Conservation (phyloP, 2,329 filamentous ascomycete genomes). For the Geosmithia flava region DNA sequence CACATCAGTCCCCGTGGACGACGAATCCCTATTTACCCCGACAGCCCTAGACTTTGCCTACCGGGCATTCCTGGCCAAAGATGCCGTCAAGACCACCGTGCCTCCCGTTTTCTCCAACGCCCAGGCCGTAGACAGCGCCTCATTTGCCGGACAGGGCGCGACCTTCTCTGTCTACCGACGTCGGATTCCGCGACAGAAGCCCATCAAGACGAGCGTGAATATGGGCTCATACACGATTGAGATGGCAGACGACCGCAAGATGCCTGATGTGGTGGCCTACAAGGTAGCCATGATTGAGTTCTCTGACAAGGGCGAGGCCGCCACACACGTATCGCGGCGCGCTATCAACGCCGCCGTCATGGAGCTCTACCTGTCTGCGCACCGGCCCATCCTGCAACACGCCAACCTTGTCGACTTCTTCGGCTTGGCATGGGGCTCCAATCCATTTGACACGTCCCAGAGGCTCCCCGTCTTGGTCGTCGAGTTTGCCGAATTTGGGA, state of each 20-base stretch:
- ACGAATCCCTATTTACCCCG: background rate
- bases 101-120: background rate
- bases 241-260: background rate
- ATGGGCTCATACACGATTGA: background rate
- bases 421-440: background rate
- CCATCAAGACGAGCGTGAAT: background rate
- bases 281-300: background rate
- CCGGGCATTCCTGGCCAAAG: background rate
- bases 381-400: background rate
- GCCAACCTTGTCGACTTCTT: background rate
- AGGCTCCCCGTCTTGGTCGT: background rate
- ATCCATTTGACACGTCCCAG: background rate
- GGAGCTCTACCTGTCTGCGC: background rate
- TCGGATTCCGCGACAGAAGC: background rate
- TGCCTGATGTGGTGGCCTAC: background rate
- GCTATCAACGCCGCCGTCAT: background rate
- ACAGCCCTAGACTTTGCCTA: background rate
- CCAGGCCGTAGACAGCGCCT: background rate
- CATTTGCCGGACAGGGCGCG: background rate
- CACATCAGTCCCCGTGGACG: background rate
- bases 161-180: background rate
- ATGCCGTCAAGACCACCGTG: background rate
- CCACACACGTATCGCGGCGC: background rate
- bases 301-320: background rate
- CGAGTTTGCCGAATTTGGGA: background rate